phyloP scores from a whole-genome alignment of 2,329 filamentous ascomycete species.

The Cladophialophora carrionii region DNA sequence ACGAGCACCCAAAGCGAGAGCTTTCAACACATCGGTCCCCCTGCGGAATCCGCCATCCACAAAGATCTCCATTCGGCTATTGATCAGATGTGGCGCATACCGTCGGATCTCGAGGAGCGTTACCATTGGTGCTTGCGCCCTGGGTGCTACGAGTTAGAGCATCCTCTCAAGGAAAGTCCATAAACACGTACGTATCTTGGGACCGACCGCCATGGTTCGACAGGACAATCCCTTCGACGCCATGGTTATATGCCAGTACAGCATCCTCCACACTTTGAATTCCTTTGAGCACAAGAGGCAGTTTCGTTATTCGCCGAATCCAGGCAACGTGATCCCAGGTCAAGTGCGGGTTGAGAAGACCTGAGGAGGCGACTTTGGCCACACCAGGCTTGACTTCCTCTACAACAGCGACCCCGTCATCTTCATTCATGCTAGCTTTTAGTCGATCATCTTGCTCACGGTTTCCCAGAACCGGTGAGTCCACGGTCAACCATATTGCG shows the following conservation, averaged over 20 bases:
- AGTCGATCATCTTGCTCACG: constrained; percentile 62
- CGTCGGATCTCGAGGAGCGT: constrained; percentile 57
- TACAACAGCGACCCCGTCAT: constrained; percentile 38
- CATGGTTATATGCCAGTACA: constrained; percentile 53
- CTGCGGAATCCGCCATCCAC: constrained; percentile 59
- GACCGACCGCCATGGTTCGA: constrained; percentile 64
- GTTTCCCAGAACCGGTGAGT: constrained; percentile 50
- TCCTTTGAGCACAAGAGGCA: constrained; percentile 62
- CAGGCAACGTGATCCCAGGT: constrained; percentile 59
- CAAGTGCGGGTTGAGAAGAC: constrained; percentile 57
- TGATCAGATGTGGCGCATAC: constrained; percentile 55
- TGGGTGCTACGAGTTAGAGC: neutral
- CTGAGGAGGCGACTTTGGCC: constrained; percentile 33
- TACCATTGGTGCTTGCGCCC: constrained; percentile 52
- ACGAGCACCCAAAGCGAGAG: constrained; percentile 56
- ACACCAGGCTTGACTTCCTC: constrained; percentile 30
- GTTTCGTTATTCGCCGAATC: constrained; percentile 50
- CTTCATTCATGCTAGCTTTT: constrained; percentile 41
- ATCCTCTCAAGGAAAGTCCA: neutral
- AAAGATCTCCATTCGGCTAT: constrained; percentile 54
- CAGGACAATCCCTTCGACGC: constrained; percentile 58
- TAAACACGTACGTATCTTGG: constrained; percentile 49
- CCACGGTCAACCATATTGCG: constrained; percentile 38
- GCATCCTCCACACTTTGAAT: constrained; percentile 62
- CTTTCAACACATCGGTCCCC: constrained; percentile 60